Evolutionary conservation across 1,284 basidiomycete species (phyloP).

Genomic region (Cerioporus squamosus): DNA sequence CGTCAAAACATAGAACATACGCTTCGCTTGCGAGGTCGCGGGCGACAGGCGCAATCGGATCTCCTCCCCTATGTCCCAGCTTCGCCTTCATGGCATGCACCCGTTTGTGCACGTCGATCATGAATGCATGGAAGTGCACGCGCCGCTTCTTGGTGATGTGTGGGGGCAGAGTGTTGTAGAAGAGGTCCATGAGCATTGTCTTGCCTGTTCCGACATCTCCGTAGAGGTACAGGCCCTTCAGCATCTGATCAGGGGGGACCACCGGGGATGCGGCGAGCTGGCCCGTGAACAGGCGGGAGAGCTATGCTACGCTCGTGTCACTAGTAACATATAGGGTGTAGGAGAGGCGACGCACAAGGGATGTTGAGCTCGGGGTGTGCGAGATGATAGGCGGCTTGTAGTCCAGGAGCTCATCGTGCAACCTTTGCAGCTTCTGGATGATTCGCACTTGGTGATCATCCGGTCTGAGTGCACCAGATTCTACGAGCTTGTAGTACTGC

Average conservation of each 20-base stretch:
- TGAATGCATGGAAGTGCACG: constrained; percentile 98
- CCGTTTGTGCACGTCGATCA: constrained; percentile 98
- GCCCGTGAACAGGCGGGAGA: constrained; percentile 68
- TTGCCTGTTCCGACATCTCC: constrained; percentile 98
- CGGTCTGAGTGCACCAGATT: constrained; percentile 69
- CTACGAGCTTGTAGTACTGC: constrained; percentile 80
- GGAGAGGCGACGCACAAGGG: constrained; percentile 25
- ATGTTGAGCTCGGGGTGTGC: constrained; percentile 37
- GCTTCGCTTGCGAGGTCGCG: constrained; percentile 87
- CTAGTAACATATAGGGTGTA: background rate
- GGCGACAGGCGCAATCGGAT: constrained; percentile 90
- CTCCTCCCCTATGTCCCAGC: constrained; percentile 72
- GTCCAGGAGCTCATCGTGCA: constrained; percentile 74
- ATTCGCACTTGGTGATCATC: constrained; percentile 89
- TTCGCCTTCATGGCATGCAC: constrained; percentile 80
- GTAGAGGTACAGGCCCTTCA: constrained; percentile 94
- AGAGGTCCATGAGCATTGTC: constrained; percentile 99
- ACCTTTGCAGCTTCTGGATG: constrained; percentile 78
- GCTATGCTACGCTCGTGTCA: constrained; percentile 38
- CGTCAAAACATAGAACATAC: constrained; percentile 93
- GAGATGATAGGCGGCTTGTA: constrained; percentile 77
- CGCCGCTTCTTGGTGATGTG: constrained; percentile 80
- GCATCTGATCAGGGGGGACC: constrained; percentile 56
- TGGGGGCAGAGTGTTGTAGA: constrained; percentile 87
- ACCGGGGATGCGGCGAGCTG: constrained; percentile 38